These are phyloP conservation scores for Tetradesmus obliquus DNA, from an alignment of 139 green algal genomes.

Conservation along the genomic window DNA sequence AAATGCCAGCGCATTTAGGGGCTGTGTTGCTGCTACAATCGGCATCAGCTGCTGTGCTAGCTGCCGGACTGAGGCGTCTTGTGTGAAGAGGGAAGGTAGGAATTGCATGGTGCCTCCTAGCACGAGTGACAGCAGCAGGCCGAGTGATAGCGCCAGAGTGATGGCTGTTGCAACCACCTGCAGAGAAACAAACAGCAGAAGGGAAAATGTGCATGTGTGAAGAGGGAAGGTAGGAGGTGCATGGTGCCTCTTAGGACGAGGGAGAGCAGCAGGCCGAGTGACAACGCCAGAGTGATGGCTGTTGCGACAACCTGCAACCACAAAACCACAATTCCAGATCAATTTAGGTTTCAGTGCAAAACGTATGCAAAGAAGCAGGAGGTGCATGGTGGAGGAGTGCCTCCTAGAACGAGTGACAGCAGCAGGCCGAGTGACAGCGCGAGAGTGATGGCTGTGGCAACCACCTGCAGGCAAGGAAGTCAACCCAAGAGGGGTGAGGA, in stretches of 20 bases:
- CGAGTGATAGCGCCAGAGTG: constrained; percentile 53
- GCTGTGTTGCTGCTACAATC: constrained; percentile 72
- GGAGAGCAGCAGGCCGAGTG: constrained; percentile 60
- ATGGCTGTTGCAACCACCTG: constrained; percentile 50
- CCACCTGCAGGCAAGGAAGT: too few species aligned
- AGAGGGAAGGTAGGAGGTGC: constrained; percentile 50
- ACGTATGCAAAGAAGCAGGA: too few species aligned
- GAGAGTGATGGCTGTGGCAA: constrained; percentile 35
- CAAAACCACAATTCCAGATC: too few species aligned
- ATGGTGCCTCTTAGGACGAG: constrained; percentile 39
- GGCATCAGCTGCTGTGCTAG: constrained; percentile 68
- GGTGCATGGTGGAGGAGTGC: too few species aligned
- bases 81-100: constrained; percentile 62
- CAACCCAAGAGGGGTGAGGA: too few species aligned
- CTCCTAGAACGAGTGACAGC: constrained; percentile 49
- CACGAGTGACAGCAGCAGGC: constrained; percentile 46
- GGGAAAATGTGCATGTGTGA: constrained; percentile 37
- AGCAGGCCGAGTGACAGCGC: constrained; percentile 56
- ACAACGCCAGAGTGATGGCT: constrained; percentile 41
- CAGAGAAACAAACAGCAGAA: not conserved
- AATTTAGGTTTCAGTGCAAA: too few species aligned
- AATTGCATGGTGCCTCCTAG: constrained; percentile 43
- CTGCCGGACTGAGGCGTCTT: constrained; percentile 61
- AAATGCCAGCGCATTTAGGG: constrained; percentile 82
- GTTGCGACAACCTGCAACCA: constrained; percentile 51